Percentiles rank a stretch among this genome's conserved stretches.
These are phyloP conservation scores for Sporisorium reilianum DNA, from an alignment of 1,284 basidiomycete species.

Conservation along the genomic window DNA sequence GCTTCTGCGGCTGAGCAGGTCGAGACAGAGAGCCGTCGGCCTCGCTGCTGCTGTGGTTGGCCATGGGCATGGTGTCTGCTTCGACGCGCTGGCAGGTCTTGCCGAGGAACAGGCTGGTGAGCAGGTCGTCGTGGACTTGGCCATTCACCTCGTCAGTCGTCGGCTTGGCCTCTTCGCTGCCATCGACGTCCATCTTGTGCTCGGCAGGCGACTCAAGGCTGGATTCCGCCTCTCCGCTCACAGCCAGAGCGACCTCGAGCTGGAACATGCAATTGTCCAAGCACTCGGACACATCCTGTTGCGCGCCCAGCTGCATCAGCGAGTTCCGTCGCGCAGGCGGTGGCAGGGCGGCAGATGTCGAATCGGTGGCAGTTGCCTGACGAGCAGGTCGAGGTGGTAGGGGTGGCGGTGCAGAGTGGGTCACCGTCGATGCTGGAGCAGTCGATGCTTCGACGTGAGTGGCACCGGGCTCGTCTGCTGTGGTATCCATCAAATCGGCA, in stretches of 20 bases:
- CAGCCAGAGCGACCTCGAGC: constrained; percentile 88
- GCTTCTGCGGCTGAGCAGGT: constrained; percentile 35
- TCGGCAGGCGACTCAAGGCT: neutral
- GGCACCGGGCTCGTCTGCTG: constrained; percentile 13
- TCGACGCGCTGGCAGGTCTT: constrained; percentile 61
- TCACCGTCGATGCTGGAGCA: neutral
- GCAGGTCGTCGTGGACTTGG: constrained; percentile 25
- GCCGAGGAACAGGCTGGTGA: constrained; percentile 58
- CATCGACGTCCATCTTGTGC: constrained; percentile 40
- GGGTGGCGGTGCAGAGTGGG: constrained; percentile 16
- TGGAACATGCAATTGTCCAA: constrained; percentile 99
- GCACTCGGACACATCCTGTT: constrained; percentile 98
- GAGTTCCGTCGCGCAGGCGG: constrained; percentile 49
- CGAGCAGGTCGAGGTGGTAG: constrained; percentile 30
- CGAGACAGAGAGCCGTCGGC: constrained; percentile 13
- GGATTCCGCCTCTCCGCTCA: constrained; percentile 50
- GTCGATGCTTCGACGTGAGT: neutral
- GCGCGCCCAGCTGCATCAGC: constrained; percentile 77
- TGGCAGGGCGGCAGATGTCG: constrained; percentile 18
- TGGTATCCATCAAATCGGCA: constrained; percentile 27
- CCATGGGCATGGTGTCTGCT: constrained; percentile 14
- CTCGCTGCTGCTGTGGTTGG: neutral
- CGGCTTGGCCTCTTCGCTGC: neutral
- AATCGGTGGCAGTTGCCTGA: constrained; percentile 10
- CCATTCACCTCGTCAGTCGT: neutral